These are phyloP conservation scores for Aspergillus hortae DNA, from an alignment of 2,329 filamentous ascomycete genomes.

Conservation along the genomic window DNA sequence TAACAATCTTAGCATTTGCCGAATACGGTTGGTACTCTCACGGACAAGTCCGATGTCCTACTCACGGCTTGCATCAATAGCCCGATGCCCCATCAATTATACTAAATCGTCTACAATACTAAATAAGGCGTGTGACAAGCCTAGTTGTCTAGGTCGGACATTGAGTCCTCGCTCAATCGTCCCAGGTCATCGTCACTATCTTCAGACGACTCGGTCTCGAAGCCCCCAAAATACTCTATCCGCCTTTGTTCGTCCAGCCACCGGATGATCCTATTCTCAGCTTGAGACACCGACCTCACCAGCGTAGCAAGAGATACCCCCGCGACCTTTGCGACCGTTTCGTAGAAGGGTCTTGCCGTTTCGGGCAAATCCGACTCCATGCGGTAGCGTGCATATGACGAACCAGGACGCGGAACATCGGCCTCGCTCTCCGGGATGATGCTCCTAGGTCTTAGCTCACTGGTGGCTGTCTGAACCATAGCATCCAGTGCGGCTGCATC, in stretches of 20 bases:
- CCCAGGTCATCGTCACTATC: slow-evolving; percentile 13
- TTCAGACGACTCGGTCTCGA: slow-evolving; percentile 16
- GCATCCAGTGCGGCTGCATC: slow-evolving; percentile 30
- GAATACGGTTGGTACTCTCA: background rate
- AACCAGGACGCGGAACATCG: slow-evolving; percentile 46
- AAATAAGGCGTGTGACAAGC: background rate
- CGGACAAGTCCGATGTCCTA: too few species aligned
- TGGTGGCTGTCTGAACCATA: slow-evolving; percentile 43
- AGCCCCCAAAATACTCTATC: slow-evolving; percentile 23
- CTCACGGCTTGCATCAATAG: too few species aligned
- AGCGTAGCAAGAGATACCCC: slow-evolving; percentile 51
- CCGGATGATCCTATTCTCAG: slow-evolving; percentile 45
- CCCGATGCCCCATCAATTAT: too few species aligned
- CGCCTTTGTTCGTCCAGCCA: slow-evolving; percentile 35
- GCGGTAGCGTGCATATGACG: slow-evolving; percentile 49
- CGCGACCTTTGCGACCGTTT: slow-evolving; percentile 48
- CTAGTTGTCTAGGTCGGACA: slow-evolving; percentile 2
- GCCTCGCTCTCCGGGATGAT: slow-evolving; percentile 35
- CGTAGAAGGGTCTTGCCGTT: slow-evolving; percentile 47
- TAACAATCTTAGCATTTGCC: background rate
- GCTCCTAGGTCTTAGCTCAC: slow-evolving; percentile 36
- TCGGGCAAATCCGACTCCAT: slow-evolving; percentile 46
- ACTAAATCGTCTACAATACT: too few species aligned
- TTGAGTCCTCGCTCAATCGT: slow-evolving; percentile 2
- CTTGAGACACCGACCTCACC: slow-evolving; percentile 47